Base-by-base conservation (phyloP, 345 rosid genomes). In the Eutrema heterophyllum region DNA sequence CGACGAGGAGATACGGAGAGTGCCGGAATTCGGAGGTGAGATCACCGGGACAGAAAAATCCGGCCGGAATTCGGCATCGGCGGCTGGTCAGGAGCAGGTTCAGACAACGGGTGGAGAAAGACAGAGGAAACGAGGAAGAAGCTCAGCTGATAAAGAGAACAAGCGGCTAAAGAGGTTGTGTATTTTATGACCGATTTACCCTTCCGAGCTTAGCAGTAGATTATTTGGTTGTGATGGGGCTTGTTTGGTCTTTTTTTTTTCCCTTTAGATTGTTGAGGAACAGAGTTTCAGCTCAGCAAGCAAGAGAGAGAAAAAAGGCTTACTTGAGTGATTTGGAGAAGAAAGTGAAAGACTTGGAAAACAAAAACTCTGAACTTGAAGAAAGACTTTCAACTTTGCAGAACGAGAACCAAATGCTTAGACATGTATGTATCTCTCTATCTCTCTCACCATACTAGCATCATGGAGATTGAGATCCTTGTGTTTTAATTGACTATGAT, bases 261-360 rank as follows among this genome's bases (percentile, higher is more conserved):
- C 16, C 4, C 0, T 15, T 0, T 44, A 93, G 98, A 89, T 82
- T 93, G 84, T 70, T 93, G 87, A 87, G 98, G 83, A 93, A 93
- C 79, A 87, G 98, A 87, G 98, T 93, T 30, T 93, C 98, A 12
- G 98, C 98, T 4, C 98, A 93, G 62, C 98, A 93, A 78, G 98
- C 97, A 33, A 89, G 98, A 78, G 98, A 93, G 74, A 87, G 98
- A 82, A 93, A 93, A 70, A 93, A 93, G 60, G 98, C 84, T 5
- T 90, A 93, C 83, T 72, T 93, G 86, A 84, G 1, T 62, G 98
- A 87, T 4, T 67, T 93, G 83, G 97, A 93, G 77, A 62, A 44
- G 1, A 88, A 82, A 84, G 93, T 87, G 24, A 81, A 80, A 87
- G 92, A 88, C 50, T 81, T 90, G 83, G 97, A 89, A 83, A 87